Evolutionary conservation across 805 yeast species (phyloP), one percentile per base, ranked within the genome.

Genomic region (Kuraishia cidri): DNA sequence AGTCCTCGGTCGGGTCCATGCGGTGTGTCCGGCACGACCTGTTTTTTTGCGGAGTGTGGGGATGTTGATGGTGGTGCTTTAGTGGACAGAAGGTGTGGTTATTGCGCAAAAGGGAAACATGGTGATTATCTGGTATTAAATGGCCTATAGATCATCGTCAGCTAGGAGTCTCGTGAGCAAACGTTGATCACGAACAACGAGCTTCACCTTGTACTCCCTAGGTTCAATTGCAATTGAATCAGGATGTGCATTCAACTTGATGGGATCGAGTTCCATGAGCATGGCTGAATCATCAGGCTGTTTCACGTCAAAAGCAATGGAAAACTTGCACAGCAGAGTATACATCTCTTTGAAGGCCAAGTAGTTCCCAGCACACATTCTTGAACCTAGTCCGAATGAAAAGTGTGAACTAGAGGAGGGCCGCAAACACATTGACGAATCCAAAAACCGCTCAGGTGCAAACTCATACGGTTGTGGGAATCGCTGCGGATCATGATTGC

Each of bases 361-460:
- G 33, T 69, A 65, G 30, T 67, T 66, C 0, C 92, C 94, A 1
- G 79, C 65, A 49, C 94, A 83, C 75, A 68, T 75, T 35, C 94
- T 54, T 1, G 79, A 60, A 0, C 94, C 94, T 13, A 71, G 67
- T 1, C 92, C 94, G 52, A 79, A 75, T 4, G 84, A 44, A 34
- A 73, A 58, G 52, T 77, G 77, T 9, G 34, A 31, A 10, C 24
- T 6, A 14, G 26, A n/a, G n/a, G 16, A 15, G 6, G 44, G 34
- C 24, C 42, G 22, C 10, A 49, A 29, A 24, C 40, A 47, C 22
- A 47, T 37, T 2, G 43, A 37, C 5, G 33, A 34, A 24, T 60
- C 56, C 26, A 77, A 45, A 65, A 70, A 77, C 30, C 86, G 48
- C 23, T 61, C 65, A 1, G 85, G 85, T 2, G 46, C 36, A 44